Percentiles rank a stretch among this genome's conserved stretches.
Evolutionary conservation across 495 filamentous ascomycete genomes (phyloP).

Genomic region (Penicilliopsis zonata): DNA sequence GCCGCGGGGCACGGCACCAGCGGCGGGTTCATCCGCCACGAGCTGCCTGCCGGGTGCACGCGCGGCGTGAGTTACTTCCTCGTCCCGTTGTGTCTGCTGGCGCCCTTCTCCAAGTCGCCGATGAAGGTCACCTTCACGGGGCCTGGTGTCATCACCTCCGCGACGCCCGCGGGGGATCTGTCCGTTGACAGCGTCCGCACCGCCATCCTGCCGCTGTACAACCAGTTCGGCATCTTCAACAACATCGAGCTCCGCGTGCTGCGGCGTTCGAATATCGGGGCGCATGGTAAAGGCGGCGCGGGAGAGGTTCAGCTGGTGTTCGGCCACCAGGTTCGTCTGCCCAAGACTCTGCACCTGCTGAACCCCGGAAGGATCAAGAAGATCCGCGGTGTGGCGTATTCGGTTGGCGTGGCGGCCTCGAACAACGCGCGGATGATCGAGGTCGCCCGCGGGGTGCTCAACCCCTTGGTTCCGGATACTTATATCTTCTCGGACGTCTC

Average conservation of each 20-base stretch:
- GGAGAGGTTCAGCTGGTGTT: slow-evolving; percentile 89
- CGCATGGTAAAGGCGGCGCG: slow-evolving; percentile 63
- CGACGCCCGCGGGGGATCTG: slow-evolving; percentile 70
- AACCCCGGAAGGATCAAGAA: slow-evolving; percentile 79
- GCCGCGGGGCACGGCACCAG: slow-evolving; percentile 51
- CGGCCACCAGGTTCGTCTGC: slow-evolving; percentile 78
- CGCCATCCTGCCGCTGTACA: slow-evolving; percentile 80
- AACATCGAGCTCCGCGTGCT: slow-evolving; percentile 82
- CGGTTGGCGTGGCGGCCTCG: slow-evolving; percentile 73
- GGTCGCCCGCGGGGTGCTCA: slow-evolving; percentile 73
- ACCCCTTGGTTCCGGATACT: slow-evolving; percentile 73
- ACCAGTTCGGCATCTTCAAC: slow-evolving; percentile 75
- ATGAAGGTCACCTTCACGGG: slow-evolving; percentile 84
- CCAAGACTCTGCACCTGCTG: slow-evolving; percentile 83
- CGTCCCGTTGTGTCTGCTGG: slow-evolving; percentile 75
- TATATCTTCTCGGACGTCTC: slow-evolving; percentile 72
- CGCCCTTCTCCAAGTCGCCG: slow-evolving; percentile 82
- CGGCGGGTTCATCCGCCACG: slow-evolving; percentile 65
- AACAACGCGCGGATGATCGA: slow-evolving; percentile 97
- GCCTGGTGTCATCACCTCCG: slow-evolving; percentile 83
- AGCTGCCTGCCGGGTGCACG: slow-evolving; percentile 58
- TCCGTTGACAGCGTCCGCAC: slow-evolving; percentile 88
- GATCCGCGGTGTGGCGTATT: slow-evolving; percentile 87
- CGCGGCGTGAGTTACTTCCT: slow-evolving; percentile 89
- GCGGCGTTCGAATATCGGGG: slow-evolving; percentile 61